These are phyloP conservation scores for Microstegium vimineum DNA, from an alignment of 176 grass and related monocot species.

Conservation along the genomic window DNA sequence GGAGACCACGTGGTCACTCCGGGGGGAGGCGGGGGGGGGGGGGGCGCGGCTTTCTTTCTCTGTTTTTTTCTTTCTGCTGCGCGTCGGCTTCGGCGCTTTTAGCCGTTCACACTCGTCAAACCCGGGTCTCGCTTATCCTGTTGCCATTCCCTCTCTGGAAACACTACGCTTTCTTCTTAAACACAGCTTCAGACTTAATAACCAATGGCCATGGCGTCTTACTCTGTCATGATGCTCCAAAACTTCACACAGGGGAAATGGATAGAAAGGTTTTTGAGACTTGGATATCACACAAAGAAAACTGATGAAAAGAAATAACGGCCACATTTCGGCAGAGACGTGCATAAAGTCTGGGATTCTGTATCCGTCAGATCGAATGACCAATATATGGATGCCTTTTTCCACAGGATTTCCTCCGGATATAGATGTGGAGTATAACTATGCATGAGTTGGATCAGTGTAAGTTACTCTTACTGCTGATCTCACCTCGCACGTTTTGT, in stretches of 20 bases:
- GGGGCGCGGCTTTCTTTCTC: neutral
- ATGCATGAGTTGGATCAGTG: conserved; percentile 1
- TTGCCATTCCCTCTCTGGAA: neutral
- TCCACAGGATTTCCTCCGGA: neutral
- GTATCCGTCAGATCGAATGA: too few species aligned
- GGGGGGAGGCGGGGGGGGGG: too few species aligned
- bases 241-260: neutral
- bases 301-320: conserved; percentile 2
- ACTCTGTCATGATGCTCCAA: neutral
- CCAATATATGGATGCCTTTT: neutral
- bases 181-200: neutral
- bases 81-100: neutral
- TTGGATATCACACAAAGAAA: conserved; percentile 40
- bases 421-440: neutral
- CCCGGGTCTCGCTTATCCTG: neutral
- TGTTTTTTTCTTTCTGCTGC: too few species aligned
- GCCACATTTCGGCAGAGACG: neutral
- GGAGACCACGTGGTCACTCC: neutral
- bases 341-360: conserved; percentile 18
- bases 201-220: neutral
- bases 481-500: neutral
- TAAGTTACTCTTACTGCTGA: neutral
- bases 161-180: neutral
- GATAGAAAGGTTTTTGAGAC: neutral
- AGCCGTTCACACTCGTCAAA: conserved; percentile 27